Base-by-base conservation (phyloP, 1,284 basidiomycete genomes). In the Microbotryomycetes sp. region DNA sequence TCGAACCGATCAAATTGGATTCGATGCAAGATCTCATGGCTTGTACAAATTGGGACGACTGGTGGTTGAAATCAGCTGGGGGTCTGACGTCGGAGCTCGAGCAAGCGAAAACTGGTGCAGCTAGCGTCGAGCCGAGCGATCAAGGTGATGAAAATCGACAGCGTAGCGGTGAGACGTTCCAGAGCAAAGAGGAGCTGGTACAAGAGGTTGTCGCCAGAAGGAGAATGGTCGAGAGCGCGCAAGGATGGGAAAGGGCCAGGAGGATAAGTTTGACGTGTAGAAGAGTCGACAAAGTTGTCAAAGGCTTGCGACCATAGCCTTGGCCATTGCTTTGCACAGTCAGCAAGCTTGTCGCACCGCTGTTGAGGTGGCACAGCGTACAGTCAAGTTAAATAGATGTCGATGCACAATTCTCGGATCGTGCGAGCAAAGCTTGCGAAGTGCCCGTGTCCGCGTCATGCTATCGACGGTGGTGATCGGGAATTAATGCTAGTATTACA, bases 191-290 rank as follows among this genome's bases (percentile, higher is more conserved):
- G 28, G 77, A 76, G 14, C 71, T 85, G 48, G 60, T 67, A 46
- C 72, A 77, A 28, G 82, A 83, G 16, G 50, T 49, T 7, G 30
- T 16, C 25, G 49, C 28, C 26, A 51, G 45, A 28, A 54, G 54
- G 29, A 49, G 31, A 55, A 5, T 54, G 6, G 59, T 62, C 15
- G 66, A 68, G 46, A 49, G 14, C 2, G 60, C 54, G 2, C 25
- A 53, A 0, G 62, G 74, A 19, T 77, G 90, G 71, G 74, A 75
- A 63, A 79, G 92, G 65, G 77, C 77, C 6, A 81, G 81, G 30
- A 78, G 92, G 71, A 82, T 88, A 58, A 94, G 90, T 75, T 76
- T 96, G 71, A 96, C 92, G 1, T 96, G 89, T 75, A 81, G 92
- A 53, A 88, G 89, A 71, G 88, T 92, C 6, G 80, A 80, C 64